Evolutionary conservation across 306 rosid genomes (phyloP).

Genomic region (Trifolium pratense): DNA sequence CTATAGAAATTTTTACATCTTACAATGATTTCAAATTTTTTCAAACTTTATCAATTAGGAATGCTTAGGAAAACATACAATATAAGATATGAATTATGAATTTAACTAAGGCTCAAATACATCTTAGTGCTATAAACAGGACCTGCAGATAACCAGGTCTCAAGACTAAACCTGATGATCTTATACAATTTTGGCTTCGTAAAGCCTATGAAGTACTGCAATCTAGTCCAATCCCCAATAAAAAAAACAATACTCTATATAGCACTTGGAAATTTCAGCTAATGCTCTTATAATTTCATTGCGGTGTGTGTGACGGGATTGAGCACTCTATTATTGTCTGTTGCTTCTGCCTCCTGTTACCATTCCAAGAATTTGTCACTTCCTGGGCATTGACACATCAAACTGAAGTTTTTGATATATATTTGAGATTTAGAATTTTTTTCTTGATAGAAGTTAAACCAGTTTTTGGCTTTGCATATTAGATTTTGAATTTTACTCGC

Average conservation of each 20-base stretch:
- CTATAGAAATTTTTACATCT: background rate
- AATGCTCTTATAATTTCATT: background rate
- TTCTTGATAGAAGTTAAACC: background rate
- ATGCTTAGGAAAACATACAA: background rate
- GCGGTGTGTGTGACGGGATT: background rate
- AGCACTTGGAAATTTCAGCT: background rate
- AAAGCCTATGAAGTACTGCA: background rate
- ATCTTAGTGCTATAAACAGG: background rate
- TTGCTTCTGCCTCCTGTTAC: constrained; percentile 1
- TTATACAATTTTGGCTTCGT: background rate
- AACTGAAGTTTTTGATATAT: background rate
- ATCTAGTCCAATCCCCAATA: background rate
- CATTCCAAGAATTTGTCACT: background rate
- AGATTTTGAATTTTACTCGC: background rate
- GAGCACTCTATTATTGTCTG: background rate
- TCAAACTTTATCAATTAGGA: constrained; percentile 1
- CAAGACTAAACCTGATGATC: background rate
- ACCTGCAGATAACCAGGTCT: background rate
- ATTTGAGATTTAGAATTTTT: background rate
- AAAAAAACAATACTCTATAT: background rate
- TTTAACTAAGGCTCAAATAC: background rate
- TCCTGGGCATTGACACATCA: background rate
- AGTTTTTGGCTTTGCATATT: constrained; percentile 4
- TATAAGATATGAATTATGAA: background rate
- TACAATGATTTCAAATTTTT: background rate